Percentiles rank a stretch among this genome's conserved stretches.
phyloP scores from a whole-genome alignment of 768 basidiomycete genomes.

The Porphyrellus cyaneotinctus region DNA sequence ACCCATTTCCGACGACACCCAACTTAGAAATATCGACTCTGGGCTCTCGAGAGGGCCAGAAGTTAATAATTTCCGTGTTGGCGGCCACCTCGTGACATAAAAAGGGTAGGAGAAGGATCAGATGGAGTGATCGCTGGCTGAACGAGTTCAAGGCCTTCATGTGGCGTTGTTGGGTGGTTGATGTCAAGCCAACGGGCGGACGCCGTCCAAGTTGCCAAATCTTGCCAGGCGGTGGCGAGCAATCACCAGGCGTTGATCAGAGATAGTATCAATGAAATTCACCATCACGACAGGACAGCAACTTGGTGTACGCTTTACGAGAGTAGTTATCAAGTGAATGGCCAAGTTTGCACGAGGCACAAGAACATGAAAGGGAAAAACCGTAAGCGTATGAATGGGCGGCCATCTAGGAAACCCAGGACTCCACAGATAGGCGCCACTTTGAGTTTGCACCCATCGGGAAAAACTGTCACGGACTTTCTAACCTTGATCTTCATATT shows the following conservation, averaged over 20 bases:
- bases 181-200: conserved; percentile 17
- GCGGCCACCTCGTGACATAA: conserved; percentile 34
- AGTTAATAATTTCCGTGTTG: conserved; percentile 68
- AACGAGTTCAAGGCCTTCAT: conserved; percentile 14
- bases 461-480: conserved; percentile 27
- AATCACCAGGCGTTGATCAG: conserved; percentile 6
- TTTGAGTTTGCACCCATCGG: neutral
- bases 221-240: neutral
- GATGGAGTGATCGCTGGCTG: conserved; percentile 12
- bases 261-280: conserved; percentile 12
- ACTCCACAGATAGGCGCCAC: conserved; percentile 12
- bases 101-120: conserved; percentile 11
- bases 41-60: conserved; percentile 33
- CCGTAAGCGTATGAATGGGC: conserved; percentile 19
- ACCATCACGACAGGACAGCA: conserved; percentile 10
- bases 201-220: conserved; percentile 2
- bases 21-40: conserved; percentile 15
- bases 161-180: conserved; percentile 7
- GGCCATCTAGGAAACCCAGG: conserved; percentile 15
- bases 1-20: conserved; percentile 29
- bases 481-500: conserved; percentile 18
- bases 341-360: conserved; percentile 13
- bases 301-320: conserved; percentile 1
- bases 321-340: conserved; percentile 12
- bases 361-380: conserved; percentile 5